Percentiles rank a stretch among this genome's conserved stretches.
Conservation (phyloP, 1,284 basidiomycete genomes). For the Pseudozyma flocculosa region DNA sequence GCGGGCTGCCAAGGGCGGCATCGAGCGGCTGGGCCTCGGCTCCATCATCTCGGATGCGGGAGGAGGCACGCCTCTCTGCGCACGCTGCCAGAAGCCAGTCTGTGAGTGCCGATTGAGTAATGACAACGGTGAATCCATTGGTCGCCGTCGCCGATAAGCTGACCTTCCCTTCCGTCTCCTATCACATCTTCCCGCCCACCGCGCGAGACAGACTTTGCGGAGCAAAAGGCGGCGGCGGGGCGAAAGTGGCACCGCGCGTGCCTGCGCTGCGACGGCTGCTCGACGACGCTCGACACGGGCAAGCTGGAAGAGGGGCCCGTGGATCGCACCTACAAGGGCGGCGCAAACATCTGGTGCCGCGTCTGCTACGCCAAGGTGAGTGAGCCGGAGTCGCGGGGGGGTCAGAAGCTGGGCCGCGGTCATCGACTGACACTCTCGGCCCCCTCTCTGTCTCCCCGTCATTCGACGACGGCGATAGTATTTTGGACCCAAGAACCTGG, state of each 20-base stretch:
- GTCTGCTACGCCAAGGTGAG: slow-evolving; percentile 51
- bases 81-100: slow-evolving; percentile 45
- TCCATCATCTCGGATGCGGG: slow-evolving; percentile 32
- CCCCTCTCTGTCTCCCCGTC: no score
- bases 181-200: no score
- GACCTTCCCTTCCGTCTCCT: no score
- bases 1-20: slow-evolving; percentile 17
- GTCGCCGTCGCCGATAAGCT: no score
- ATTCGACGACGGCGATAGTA: no score
- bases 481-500: slow-evolving; percentile 37
- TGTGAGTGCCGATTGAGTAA: slow-evolving; percentile 23
- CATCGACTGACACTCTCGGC: background rate
- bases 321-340: slow-evolving; percentile 5
- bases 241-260: slow-evolving; percentile 54
- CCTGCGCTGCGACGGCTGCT: slow-evolving; percentile 53
- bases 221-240: slow-evolving; percentile 50
- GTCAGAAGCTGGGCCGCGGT: background rate
- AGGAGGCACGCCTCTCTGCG: slow-evolving; percentile 51
- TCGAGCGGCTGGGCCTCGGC: slow-evolving; percentile 34
- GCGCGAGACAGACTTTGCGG: slow-evolving; percentile 54
- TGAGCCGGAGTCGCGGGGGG: no score
- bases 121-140: no score
- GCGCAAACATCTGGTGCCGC: slow-evolving; percentile 50
- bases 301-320: slow-evolving; percentile 52
- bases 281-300: slow-evolving; percentile 46